Base-by-base conservation (phyloP, 768 basidiomycete species). In the Floccularia luteovirens region DNA sequence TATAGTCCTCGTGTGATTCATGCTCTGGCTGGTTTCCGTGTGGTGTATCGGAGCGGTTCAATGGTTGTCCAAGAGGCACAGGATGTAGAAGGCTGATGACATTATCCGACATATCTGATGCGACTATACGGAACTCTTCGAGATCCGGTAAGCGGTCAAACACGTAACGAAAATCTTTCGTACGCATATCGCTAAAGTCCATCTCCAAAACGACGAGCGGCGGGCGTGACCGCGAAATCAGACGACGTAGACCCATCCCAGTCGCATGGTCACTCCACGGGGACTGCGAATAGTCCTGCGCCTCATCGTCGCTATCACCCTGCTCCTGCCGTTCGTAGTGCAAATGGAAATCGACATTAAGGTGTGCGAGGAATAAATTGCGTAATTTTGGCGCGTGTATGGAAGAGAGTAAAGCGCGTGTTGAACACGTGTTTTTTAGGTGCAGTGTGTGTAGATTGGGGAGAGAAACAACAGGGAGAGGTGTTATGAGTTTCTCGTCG, bases 131-230 rank as follows among this genome's bases (percentile, higher is more conserved):
- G 56, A 89, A 89, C 36, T 77, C 72, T 48, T 74, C 72, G 34
- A 89, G 61, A 24, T 56, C 43, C 0, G 55, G 53, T 10, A 84
- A 60, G 25, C 68, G 63, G 42, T 77, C 73, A 46, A 88, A 88
- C 35, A 77, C 63, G 61, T 77, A 84, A 22, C 50, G 54, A 52
- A 89, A 89, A 53, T 89, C 86, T 60, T 86, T 88, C 23, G 84
- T 88, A 32, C 84, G 79, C 76, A 86, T 79, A 59, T 88, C 86
- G 39, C 81, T 79, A 48, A 79, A 82, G 50, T 88, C 79, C 85
- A 89, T 88, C 52, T 81, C 73, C 17, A 88, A 71, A 23, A 77
- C 57, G 35, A 67, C 67, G 28, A 89, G 60, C 11, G 81, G 81
- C 2, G 86, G 86, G 36, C 62, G 62, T 42, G 70, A 79, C 7